Conservation (phyloP, 2,329 filamentous ascomycete genomes). For the Sporothrix curviconia region DNA sequence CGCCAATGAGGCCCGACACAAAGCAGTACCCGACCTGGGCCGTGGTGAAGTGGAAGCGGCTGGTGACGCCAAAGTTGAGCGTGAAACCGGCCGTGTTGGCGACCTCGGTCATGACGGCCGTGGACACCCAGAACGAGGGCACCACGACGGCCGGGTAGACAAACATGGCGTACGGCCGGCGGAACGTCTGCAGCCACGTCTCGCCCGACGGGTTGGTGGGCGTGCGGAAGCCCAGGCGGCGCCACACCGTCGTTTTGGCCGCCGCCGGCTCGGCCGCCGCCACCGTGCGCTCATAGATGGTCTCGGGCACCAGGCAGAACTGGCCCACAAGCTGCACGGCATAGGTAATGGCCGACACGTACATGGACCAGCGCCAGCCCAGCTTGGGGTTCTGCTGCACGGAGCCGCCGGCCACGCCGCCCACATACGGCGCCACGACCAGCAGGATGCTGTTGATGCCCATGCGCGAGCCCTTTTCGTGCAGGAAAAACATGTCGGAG, state of each 20-base stretch:
- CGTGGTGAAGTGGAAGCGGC: conserved; percentile 14
- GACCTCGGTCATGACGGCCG: conserved; percentile 19
- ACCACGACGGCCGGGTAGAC: conserved; percentile 19
- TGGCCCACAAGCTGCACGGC: conserved; percentile 10
- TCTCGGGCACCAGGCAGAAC: conserved; percentile 17
- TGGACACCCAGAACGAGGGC: conserved; percentile 18
- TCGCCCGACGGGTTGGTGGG: conserved; percentile 16
- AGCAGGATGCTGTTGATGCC: conserved; percentile 17
- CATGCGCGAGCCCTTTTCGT: conserved; percentile 19
- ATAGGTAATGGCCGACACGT: conserved; percentile 15
- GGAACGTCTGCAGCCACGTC: conserved; percentile 17
- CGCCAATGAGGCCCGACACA: conserved; percentile 17
- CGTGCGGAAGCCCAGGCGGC: conserved; percentile 17
- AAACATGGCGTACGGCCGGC: conserved; percentile 18
- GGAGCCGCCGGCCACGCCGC: conserved; percentile 17
- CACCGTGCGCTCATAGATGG: conserved; percentile 15
- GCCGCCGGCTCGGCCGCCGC: background rate
- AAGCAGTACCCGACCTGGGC: conserved; percentile 18
- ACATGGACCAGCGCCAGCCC: conserved; percentile 20
- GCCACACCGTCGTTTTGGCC: conserved; percentile 1
- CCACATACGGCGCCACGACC: conserved; percentile 17
- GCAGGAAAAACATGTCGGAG: conserved; percentile 20
- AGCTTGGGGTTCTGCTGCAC: conserved; percentile 14
- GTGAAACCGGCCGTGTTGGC: conserved; percentile 21
- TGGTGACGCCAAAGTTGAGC: conserved; percentile 17